phyloP scores from a whole-genome alignment of 768 basidiomycete genomes.

The Rhodotorula diobovata region DNA sequence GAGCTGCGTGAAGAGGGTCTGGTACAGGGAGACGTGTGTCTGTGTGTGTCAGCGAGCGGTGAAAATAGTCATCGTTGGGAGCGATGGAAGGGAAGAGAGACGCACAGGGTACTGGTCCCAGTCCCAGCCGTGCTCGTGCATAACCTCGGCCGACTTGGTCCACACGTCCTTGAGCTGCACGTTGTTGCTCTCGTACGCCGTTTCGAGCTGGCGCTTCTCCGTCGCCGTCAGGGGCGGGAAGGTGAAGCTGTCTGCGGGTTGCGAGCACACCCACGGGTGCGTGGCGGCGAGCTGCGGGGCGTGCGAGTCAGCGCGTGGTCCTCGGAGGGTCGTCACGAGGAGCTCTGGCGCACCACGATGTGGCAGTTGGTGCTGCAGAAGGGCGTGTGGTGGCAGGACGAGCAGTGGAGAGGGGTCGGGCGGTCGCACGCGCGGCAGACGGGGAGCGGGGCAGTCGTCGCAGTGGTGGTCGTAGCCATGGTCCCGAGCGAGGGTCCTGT shows the following conservation, averaged over 20 bases:
- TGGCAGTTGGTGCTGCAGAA: neutral
- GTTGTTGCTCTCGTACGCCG: neutral
- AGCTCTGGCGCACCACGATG: neutral
- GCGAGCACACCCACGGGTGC: neutral
- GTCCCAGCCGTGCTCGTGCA: neutral
- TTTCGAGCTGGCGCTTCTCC: neutral
- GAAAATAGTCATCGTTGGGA: too few relatives aligned
- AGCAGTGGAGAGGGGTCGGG: neutral
- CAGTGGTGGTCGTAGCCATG: too few relatives aligned
- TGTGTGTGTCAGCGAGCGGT: neutral
- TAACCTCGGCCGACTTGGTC: neutral
- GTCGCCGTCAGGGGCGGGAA: neutral
- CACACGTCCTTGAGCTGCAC: neutral
- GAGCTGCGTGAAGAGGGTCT: neutral
- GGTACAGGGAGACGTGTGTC: neutral
- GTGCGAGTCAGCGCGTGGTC: neutral
- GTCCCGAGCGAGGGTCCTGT: too few relatives aligned
- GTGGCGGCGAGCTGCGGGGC: neutral
- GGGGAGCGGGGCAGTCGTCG: neutral
- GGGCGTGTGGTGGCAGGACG: neutral
- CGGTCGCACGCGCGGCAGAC: neutral
- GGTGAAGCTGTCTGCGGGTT: neutral
- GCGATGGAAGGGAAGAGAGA: neutral
- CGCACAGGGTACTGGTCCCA: neutral
- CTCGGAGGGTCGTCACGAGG: neutral